Evolutionary conservation across 1,284 basidiomycete genomes (phyloP), one percentile per base, ranked within the genome.

Genomic region (Ganoderma multipileum): DNA sequence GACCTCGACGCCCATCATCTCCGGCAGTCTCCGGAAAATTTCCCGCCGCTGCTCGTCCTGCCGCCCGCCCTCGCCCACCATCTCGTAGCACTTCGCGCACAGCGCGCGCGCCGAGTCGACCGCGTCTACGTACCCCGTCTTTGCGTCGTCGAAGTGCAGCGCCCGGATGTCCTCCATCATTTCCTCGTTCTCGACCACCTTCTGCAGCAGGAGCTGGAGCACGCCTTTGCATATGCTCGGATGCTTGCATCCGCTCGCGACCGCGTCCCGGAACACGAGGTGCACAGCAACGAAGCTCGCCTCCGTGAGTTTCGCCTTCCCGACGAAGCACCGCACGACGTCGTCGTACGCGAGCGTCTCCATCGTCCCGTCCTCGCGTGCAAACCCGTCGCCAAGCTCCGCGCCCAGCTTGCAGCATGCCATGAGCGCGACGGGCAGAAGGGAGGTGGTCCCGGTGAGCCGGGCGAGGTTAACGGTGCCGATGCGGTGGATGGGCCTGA

Each of bases 401-500:
- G 47, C 5, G 26, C 59, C 67, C 41, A 71, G 65, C 59, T 58
- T 59, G 52, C 67, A 66, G 65, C 70, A 71, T 18, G 52, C 60
- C 64, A 68, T 64, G 50, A 71, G 70, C 59, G 70, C 70, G 41
- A 62, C 58, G 64, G 67, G 70, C 52, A 68, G 65, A 33, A 71
- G 47, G 23, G 50, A 26, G 63, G 63, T 60, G 18, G 65, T 54
- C 12, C 62, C 61, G 9, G 65, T 47, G 58, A 67, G 54, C n/a
- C 70, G 67, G 7, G 70, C 70, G 62, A 68, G 70, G 64, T 68
- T 68, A 26, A 68, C 67, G 26, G 66, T 64, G 52, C 62, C 67
- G 63, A 71, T 64, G 11, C 30, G 30, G 64, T 71, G 69, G 36
- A 61, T 39, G 38, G 61, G 28, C 39, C 41, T 30, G 66, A 70